phyloP scores from a whole-genome alignment of 2,329 filamentous ascomycete species.

The Neopestalotiopsis clavispora region DNA sequence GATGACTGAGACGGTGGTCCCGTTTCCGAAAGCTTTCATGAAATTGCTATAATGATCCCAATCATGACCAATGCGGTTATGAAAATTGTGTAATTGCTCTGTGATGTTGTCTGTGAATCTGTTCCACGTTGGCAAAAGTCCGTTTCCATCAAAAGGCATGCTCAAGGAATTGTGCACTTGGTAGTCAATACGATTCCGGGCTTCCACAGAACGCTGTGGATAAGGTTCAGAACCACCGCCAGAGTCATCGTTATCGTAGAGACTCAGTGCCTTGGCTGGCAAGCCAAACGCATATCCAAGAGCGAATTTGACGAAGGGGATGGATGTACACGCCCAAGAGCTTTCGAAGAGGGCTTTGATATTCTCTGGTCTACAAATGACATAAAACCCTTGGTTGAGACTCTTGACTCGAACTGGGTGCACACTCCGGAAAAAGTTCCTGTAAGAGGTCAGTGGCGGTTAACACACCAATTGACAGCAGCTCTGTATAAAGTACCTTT shows the following conservation, averaged over 20 bases:
- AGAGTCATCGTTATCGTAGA: slow-evolving; percentile 34
- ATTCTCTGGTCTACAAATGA: slow-evolving; percentile 27
- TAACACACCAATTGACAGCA: not conserved
- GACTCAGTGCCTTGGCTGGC: slow-evolving; percentile 27
- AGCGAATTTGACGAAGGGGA: slow-evolving; percentile 34
- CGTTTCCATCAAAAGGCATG: slow-evolving; percentile 29
- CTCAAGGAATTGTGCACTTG: slow-evolving; percentile 25
- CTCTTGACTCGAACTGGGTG: slow-evolving; percentile 29
- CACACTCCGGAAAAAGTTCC: slow-evolving; percentile 30
- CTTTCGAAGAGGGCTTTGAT: slow-evolving; percentile 32
- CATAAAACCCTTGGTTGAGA: slow-evolving; percentile 30
- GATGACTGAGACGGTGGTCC: slow-evolving; percentile 26
- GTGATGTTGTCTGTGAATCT: slow-evolving; percentile 29
- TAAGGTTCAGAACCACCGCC: slow-evolving; percentile 28
- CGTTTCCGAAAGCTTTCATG: slow-evolving; percentile 28
- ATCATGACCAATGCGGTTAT: slow-evolving; percentile 19
- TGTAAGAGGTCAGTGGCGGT: slow-evolving; percentile 19
- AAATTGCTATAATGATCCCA: slow-evolving; percentile 27
- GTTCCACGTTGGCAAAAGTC: slow-evolving; percentile 29
- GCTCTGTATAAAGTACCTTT: slow-evolving; percentile 21
- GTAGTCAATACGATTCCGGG: slow-evolving; percentile 30
- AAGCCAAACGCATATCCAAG: slow-evolving; percentile 35
- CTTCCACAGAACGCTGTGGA: slow-evolving; percentile 24
- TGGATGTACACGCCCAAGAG: slow-evolving; percentile 29
- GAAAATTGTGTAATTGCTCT: slow-evolving; percentile 22